Percentiles rank a stretch among this genome's conserved stretches.
These are phyloP conservation scores for Rhodotorula sp. DNA, from an alignment of 1,284 basidiomycete species.

Conservation along the genomic window DNA sequence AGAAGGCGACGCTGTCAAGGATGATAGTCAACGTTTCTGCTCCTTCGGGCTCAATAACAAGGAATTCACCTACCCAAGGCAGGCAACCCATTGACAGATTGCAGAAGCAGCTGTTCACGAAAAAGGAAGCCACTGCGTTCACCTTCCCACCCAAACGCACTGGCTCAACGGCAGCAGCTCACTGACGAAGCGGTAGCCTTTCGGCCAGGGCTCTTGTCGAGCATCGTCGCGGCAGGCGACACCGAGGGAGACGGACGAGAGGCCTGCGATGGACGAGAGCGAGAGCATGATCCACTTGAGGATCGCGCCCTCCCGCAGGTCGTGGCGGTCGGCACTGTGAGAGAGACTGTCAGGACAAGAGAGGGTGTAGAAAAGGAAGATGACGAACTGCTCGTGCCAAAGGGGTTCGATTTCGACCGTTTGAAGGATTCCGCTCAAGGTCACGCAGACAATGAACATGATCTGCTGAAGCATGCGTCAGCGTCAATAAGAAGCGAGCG, in stretches of 20 bases:
- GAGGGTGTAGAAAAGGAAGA: neutral
- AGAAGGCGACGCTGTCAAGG: neutral
- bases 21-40: too few relatives aligned
- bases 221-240: slow-evolving; percentile 9
- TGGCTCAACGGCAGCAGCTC: neutral
- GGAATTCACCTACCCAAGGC: neutral
- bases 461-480: neutral
- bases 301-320: slow-evolving; percentile 10
- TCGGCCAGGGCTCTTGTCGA: neutral
- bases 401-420: slow-evolving; percentile 29
- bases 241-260: neutral
- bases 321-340: slow-evolving; percentile 23
- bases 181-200: slow-evolving; percentile 23
- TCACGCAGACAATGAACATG: slow-evolving; percentile 11
- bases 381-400: slow-evolving; percentile 31
- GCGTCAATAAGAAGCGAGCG: too few relatives aligned
- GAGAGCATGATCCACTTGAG: slow-evolving; percentile 20
- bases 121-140: neutral
- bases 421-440: slow-evolving; percentile 7
- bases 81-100: slow-evolving; percentile 20
- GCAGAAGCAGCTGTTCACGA: slow-evolving; percentile 16
- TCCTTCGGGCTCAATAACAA: too few relatives aligned
- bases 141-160: too few relatives aligned
- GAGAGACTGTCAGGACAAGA: neutral
- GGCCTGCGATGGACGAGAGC: slow-evolving; percentile 5